Base-by-base conservation (phyloP, 805 yeast genomes). In the Naumovozyma dairenensis region DNA sequence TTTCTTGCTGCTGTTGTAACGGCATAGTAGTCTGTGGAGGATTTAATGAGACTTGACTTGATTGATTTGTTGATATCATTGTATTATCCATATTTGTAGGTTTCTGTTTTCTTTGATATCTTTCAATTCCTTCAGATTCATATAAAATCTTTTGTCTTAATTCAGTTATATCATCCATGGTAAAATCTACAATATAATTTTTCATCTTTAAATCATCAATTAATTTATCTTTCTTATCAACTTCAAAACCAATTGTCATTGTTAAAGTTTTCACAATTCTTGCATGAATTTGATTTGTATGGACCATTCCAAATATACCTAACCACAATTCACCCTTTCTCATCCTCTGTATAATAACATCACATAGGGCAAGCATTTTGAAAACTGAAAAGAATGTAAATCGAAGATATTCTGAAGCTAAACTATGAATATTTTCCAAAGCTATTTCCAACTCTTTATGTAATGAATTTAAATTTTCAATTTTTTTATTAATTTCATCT, bases 311-410 rank as follows among this genome's bases (percentile, higher is more conserved):
- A 16, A 38, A 34, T 21, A 52, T 43, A 10, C 43, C 42, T n/a
- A 35, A 33, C 47, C 52, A 41, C 18, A 54, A 28, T 25, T 55
- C 55, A 21, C 51, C 53, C 21, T 51, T 51, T 33, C 43, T 50
- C 35, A 55, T 39, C 22, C 53, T 44, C 28, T 49, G 50, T 8
- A 55, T 32, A 9, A 55, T 43, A 10, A 50, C 53, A 37, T 55
- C 60, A 32, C 44, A 50, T 16, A 51, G 40, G 3, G 56, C 49
- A 20, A 51, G 36, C 45, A 54, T 43, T 28, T 55, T 53, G 33
- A 55, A 54, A 8, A 50, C 51, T 4, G 60, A 52, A 37, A 49
- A 55, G 29, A 51, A 55, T 6, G 53, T 46, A 29, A 53, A 49
- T 32, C 60, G 43, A 13, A 55, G 33, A 29, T 51, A 39, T 30